phyloP scores from a whole-genome alignment of 1,284 basidiomycete genomes.

The Cutaneotrichosporon sp. region DNA sequence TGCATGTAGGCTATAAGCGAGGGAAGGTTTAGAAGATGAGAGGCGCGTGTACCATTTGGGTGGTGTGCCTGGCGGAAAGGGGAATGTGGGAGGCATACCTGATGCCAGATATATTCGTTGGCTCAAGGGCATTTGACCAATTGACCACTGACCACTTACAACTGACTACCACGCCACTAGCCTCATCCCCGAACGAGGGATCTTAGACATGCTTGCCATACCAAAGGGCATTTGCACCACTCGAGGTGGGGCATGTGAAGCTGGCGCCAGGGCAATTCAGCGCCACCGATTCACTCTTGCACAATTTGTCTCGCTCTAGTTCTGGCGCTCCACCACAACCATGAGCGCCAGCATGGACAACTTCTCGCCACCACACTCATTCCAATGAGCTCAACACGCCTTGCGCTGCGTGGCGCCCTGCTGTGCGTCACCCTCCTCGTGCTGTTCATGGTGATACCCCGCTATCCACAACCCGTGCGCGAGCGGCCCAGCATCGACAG shows the following conservation, averaged over 20 bases:
- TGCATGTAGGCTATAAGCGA: neutral
- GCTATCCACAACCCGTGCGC: neutral
- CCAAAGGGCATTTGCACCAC: too few species aligned
- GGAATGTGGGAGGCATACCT: neutral
- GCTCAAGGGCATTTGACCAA: too few species aligned
- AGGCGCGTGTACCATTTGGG: neutral
- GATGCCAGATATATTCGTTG: too few species aligned
- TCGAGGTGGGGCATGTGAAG: neutral
- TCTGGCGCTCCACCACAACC: neutral
- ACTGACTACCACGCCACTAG: too few species aligned
- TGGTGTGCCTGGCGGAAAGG: neutral
- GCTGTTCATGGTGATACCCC: neutral
- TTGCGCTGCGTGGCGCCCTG: neutral
- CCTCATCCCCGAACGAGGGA: too few species aligned
- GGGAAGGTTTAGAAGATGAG: neutral
- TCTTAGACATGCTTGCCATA: too few species aligned
- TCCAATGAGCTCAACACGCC: neutral
- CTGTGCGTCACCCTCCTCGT: neutral
- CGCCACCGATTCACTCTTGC: neutral
- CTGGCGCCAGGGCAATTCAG: neutral
- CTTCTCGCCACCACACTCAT: neutral
- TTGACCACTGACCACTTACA: too few species aligned
- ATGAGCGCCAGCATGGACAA: neutral
- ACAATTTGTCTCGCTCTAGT: neutral
- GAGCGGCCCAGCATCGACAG: conserved; percentile 6